Conservation (phyloP, 257 asterid genomes). For the Capsicum baccatum region DNA sequence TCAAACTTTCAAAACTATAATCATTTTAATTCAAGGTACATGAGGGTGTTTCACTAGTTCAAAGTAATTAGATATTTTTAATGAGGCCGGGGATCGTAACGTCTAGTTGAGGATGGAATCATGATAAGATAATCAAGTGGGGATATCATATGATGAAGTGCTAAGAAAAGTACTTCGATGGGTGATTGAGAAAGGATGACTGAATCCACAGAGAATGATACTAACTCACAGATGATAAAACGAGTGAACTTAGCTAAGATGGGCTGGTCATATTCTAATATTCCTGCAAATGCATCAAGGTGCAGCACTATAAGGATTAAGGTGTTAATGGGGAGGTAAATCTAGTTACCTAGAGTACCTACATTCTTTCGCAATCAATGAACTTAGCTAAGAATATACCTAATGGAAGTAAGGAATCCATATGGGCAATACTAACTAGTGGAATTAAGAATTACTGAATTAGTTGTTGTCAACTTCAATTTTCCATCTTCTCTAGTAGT, state of each 20-base stretch:
- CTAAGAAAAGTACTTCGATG: not conserved
- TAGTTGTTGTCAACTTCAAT: not conserved
- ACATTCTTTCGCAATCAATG: not conserved
- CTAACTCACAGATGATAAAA: not conserved
- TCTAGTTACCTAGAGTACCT: not conserved
- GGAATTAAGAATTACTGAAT: not conserved
- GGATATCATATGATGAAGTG: not conserved
- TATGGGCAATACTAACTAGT: not conserved
- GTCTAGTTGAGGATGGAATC: not conserved
- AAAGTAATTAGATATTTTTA: not conserved
- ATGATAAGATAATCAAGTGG: not conserved
- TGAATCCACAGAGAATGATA: not conserved
- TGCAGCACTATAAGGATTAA: not conserved
- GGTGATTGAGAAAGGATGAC: not conserved
- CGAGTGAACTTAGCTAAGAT: not conserved
- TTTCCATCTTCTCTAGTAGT: not conserved
- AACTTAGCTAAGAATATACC: not conserved
- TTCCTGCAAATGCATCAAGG: conserved; percentile 1
- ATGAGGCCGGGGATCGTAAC: not conserved
- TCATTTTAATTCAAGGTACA: not conserved
- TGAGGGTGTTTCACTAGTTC: not conserved
- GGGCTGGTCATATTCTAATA: not conserved
- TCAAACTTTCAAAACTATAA: not conserved
- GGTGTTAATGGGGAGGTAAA: conserved; percentile 4
- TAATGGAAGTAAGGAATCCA: not conserved